phyloP scores from a whole-genome alignment of 768 basidiomycete genomes.

The Suillus subluteus region DNA sequence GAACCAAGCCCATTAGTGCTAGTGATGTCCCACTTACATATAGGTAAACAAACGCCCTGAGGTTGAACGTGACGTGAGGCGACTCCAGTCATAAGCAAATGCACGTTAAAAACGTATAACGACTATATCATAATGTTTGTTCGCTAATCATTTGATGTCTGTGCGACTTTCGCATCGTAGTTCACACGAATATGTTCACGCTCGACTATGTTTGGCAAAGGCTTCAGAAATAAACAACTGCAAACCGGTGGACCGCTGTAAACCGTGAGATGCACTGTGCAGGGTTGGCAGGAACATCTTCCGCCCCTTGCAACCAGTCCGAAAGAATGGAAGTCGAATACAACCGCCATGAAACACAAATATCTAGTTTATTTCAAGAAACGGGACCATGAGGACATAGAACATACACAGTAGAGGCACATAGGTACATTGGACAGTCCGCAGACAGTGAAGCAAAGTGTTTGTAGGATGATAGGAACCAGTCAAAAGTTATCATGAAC shows the following conservation, averaged over 20 bases:
- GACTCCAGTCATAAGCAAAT: no score
- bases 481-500: slow-evolving; percentile 5
- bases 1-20: background rate
- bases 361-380: slow-evolving; percentile 1
- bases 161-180: background rate
- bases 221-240: slow-evolving; percentile 21
- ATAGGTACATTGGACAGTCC: slow-evolving; percentile 35
- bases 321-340: background rate
- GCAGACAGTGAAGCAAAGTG: slow-evolving; percentile 14
- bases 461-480: slow-evolving; percentile 5
- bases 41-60: background rate
- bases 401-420: slow-evolving; percentile 21
- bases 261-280: background rate
- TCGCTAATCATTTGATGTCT: background rate
- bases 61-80: background rate
- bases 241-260: background rate
- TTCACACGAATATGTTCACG: background rate
- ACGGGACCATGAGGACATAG: slow-evolving; percentile 9
- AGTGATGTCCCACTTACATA: background rate
- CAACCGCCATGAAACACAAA: background rate
- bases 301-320: background rate
- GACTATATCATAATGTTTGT: background rate
- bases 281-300: background rate
- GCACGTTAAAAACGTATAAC: background rate
- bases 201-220: slow-evolving; percentile 18